phyloP scores from a whole-genome alignment of 495 filamentous ascomycete species.

The Aspergillus saccharolyticus region DNA sequence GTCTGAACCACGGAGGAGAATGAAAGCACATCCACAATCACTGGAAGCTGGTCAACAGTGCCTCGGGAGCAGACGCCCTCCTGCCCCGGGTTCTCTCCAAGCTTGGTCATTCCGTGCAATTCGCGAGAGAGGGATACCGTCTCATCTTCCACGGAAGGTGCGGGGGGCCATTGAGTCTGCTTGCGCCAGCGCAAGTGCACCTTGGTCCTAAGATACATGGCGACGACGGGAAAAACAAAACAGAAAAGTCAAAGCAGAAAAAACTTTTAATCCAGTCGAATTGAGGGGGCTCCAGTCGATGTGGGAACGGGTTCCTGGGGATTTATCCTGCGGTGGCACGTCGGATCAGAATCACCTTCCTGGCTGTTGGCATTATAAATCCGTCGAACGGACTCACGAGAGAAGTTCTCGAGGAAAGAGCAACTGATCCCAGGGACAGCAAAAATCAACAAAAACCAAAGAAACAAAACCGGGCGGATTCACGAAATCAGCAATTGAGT shows the following conservation, averaged over 20 bases:
- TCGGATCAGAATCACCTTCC: constrained; percentile 16
- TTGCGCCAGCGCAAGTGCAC: constrained; percentile 31
- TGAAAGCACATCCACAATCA: constrained; percentile 32
- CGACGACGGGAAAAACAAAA: constrained; percentile 7
- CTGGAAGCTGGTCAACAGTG: constrained; percentile 42
- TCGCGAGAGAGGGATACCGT: constrained; percentile 38
- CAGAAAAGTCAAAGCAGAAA: constrained; percentile 6
- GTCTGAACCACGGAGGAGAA: constrained; percentile 14
- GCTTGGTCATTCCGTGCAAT: constrained; percentile 28
- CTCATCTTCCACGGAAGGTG: constrained; percentile 44
- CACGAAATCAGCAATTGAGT: constrained; percentile 6
- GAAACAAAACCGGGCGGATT: constrained; percentile 3
- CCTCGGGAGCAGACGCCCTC: constrained; percentile 40
- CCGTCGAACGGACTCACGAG: constrained; percentile 16
- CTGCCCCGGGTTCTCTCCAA: constrained; percentile 31
- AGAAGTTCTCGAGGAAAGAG: constrained; percentile 14
- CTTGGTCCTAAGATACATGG: constrained; percentile 7
- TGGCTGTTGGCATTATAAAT: constrained; percentile 21
- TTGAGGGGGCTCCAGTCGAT: constrained; percentile 5
- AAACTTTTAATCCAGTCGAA: neutral
- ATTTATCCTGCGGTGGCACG: constrained; percentile 18
- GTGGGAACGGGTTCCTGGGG: neutral
- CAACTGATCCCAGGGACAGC: neutral
- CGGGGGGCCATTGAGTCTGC: constrained; percentile 35
- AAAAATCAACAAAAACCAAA: neutral